These are phyloP conservation scores for Fusarium coicis DNA, from an alignment of 2,329 filamentous ascomycete species.

Conservation along the genomic window DNA sequence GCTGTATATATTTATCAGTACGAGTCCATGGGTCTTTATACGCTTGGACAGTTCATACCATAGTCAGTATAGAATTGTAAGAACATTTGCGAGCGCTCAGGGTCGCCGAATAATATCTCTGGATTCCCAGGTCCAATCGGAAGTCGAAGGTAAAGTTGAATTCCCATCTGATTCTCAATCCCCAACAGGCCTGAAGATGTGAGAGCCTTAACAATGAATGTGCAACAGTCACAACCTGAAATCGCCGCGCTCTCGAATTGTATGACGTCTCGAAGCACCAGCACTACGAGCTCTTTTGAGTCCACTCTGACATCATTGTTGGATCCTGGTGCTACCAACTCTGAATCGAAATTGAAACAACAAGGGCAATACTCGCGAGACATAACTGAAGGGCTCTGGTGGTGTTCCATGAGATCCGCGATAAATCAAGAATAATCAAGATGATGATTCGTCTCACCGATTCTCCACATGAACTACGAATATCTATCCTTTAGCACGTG, in stretches of 20 bases:
- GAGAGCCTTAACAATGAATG: slow-evolving; percentile 13
- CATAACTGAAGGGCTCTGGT: neutral
- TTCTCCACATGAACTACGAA: neutral
- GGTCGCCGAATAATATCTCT: slow-evolving; percentile 15
- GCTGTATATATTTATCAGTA: neutral
- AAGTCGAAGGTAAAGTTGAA: slow-evolving; percentile 7
- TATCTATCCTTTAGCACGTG: slow-evolving; percentile 11
- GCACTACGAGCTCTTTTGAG: neutral
- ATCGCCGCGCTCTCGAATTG: neutral
- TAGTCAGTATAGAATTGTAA: slow-evolving; percentile 23
- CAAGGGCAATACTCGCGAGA: neutral
- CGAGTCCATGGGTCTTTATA: accelerated
- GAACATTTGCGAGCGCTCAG: neutral
- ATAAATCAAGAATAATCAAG: neutral
- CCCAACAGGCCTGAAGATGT: slow-evolving; percentile 1
- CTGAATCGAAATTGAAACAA: slow-evolving; percentile 20
- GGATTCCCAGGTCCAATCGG: slow-evolving; percentile 21
- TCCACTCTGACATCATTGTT: slow-evolving; percentile 5
- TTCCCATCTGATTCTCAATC: neutral
- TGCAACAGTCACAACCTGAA: slow-evolving; percentile 18
- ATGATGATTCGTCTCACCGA: neutral
- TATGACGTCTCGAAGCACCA: neutral
- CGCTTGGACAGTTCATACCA: neutral
- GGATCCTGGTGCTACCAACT: neutral
- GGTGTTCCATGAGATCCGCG: neutral